A percentile compares a stretch with the other conserved stretches of the same genome.
Evolutionary conservation across 2,329 filamentous ascomycete species (phyloP).

Genomic region (Sporothrix schenckii): DNA sequence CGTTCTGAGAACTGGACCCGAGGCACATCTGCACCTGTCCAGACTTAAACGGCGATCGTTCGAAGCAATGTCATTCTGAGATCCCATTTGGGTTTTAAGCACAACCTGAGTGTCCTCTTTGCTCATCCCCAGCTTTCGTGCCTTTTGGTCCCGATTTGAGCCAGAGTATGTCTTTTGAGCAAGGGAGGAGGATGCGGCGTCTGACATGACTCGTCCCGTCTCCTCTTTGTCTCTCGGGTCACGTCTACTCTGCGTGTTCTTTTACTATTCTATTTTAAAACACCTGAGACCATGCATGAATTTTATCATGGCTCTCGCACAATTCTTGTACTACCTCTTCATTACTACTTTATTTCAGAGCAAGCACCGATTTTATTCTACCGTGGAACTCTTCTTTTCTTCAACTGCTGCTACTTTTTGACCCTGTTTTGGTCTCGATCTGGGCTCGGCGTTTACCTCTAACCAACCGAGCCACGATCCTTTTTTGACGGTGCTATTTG

Average conservation of each 20-base stretch:
- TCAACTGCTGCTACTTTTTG: background rate
- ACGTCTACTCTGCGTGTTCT: background rate
- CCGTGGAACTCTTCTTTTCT: constrained; percentile 12
- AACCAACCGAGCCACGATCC: background rate
- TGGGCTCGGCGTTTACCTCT: background rate
- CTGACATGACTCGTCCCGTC: background rate
- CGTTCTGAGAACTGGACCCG: constrained; percentile 35
- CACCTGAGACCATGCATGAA: background rate
- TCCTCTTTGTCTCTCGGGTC: background rate
- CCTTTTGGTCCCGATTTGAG: background rate
- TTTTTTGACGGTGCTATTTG: background rate
- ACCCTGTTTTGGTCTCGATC: background rate
- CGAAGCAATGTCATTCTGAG: background rate
- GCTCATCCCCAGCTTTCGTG: background rate
- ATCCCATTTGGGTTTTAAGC: background rate
- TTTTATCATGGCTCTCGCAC: background rate
- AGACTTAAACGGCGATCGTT: constrained; percentile 19
- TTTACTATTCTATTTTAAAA: constrained; percentile 19
- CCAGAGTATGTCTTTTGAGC: background rate
- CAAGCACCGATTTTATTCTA: constrained; percentile 10
- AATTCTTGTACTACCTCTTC: background rate
- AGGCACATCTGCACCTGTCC: constrained; percentile 28
- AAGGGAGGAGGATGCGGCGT: background rate
- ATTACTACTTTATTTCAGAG: background rate
- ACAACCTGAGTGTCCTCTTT: background rate